Base-by-base conservation (phyloP, 1,139 yeast genomes). In the Lodderomyces orthopsilosis region DNA sequence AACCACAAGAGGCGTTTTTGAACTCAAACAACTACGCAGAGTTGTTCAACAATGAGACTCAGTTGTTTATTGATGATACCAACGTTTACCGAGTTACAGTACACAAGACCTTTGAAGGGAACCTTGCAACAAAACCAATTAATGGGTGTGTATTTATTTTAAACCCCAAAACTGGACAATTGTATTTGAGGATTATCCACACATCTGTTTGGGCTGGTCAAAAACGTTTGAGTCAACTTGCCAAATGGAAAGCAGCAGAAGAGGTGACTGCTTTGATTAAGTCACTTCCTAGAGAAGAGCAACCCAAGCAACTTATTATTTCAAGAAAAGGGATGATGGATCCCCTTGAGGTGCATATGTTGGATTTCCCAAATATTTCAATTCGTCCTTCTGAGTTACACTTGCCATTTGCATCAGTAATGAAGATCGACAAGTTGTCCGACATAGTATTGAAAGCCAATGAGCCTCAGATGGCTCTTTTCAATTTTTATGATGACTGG, bases 221-320 rank as follows among this genome's bases (percentile, higher is more conserved):
- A 62, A 91, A 90, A 57, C 85, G 98, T 55, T 73, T 93, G 52
- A 88, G 95, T 23, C 98, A 93, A 60, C 70, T 94, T 49, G 94
- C 98, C 0, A 93, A 93, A 60, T 94, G 98, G 98, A 93, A 93
- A 61, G 85, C 98, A 1, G 98, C 98, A 0, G 99, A 94, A 64
- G 98, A 93, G 65, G 95, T 90, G 21, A 93, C 96, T 9, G 96
- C 96, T 0, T 70, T 93, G 51, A 77, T 93, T 21, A 75, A 97
- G 40, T 88, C 98, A 0, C 66, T 93, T 46, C 98, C 98, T 1
- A 76, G 81, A 44, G 97, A 93, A 59, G 97, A 93, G 62, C 97
- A 91, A 57, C 98, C 98, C 1, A 85, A 85, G 55, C 96, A 91
- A 62, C 70, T 94, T 46, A 87, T 93, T 59, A 91, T 88, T 9